Evolutionary conservation across 2,329 filamentous ascomycete species (phyloP), one percentile per base, ranked within the genome.

Genomic region (Colletotrichum lupini): DNA sequence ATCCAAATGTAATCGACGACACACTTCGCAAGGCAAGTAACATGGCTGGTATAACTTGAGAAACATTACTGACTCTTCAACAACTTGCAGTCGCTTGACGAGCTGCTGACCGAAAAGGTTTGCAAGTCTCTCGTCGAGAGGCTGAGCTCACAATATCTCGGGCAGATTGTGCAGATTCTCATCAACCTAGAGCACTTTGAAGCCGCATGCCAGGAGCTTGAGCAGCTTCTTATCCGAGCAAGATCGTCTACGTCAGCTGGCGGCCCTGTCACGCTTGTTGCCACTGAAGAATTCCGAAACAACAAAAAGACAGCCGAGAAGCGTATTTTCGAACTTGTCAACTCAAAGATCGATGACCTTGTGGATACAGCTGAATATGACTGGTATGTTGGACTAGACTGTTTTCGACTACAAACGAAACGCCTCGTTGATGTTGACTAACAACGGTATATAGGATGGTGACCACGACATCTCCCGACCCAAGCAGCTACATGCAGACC

Each of bases 171-270:
- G 28, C 97, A 99, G 81, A 99, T 99, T 77, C 87, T 99, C 65
- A 99, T 98, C 79, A 99, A 99, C 80, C 85, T 99, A 22, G 96
- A 98, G 81, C 95, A 99, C 82, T 98, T 99, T 81, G 96, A 98
- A 83, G 94, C 91, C 60, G 97, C 97, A 5, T 98, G 97, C 80
- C 90, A 92, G 77, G 95, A 98, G 79, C 88, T 99, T 0, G 95
- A 99, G 84, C 90, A 93, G 70, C 88, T 98, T 2, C 88, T 99
- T 49, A 95, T 96, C 65, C 90, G 94, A 77, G 95, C 95, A 2
- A 91, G 96, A 62, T 95, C 94, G 8, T 95, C 94, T 6, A 92
- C 91, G 14, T 94, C 93, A 1, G 93, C 93, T 2, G 94, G 94
- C 3, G 95, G 94, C 0, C 93, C 95, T 0, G 90, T 98, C 68